Evolutionary conservation across 805 yeast genomes (phyloP).

Genomic region (Cyberlindnera maritima): DNA sequence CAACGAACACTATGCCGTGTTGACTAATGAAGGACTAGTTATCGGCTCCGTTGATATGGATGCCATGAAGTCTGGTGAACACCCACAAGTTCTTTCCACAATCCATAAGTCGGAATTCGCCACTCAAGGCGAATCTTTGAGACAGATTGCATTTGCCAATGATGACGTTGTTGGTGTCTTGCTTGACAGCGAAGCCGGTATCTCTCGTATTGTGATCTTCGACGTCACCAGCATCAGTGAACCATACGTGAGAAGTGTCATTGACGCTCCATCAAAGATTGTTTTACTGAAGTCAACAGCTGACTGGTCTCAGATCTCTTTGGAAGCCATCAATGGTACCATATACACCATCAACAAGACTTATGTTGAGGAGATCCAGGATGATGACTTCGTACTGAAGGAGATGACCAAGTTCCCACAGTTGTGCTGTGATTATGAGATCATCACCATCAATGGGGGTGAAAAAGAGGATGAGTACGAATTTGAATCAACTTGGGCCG

Average conservation of each 20-base stretch:
- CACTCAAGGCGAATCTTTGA: constrained; percentile 42
- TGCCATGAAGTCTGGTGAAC: constrained; percentile 44
- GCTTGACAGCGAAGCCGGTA: constrained; percentile 44
- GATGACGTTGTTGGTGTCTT: constrained; percentile 56
- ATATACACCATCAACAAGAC: constrained; percentile 39
- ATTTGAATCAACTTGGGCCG: constrained; percentile 28
- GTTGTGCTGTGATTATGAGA: constrained; percentile 60
- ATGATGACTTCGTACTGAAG: constrained; percentile 29
- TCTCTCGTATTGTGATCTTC: constrained; percentile 50
- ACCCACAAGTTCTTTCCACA: constrained; percentile 36
- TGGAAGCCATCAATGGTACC: constrained; percentile 63
- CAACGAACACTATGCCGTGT: constrained; percentile 56
- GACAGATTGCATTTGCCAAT: constrained; percentile 61
- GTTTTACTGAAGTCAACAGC: constrained; percentile 55
- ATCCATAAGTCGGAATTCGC: constrained; percentile 34
- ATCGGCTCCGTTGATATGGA: constrained; percentile 46
- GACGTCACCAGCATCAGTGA: constrained; percentile 41
- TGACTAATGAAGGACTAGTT: constrained; percentile 45
- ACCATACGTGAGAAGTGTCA: constrained; percentile 39
- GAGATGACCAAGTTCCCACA: constrained; percentile 59
- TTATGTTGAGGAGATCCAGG: constrained; percentile 20
- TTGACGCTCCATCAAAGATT: constrained; percentile 48
- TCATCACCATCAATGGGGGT: constrained; percentile 32
- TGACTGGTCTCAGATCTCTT: constrained; percentile 49
- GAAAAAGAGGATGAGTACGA: constrained; percentile 14